Base-by-base conservation (phyloP, 257 asterid genomes). In the Schizonepeta tenuifolia region DNA sequence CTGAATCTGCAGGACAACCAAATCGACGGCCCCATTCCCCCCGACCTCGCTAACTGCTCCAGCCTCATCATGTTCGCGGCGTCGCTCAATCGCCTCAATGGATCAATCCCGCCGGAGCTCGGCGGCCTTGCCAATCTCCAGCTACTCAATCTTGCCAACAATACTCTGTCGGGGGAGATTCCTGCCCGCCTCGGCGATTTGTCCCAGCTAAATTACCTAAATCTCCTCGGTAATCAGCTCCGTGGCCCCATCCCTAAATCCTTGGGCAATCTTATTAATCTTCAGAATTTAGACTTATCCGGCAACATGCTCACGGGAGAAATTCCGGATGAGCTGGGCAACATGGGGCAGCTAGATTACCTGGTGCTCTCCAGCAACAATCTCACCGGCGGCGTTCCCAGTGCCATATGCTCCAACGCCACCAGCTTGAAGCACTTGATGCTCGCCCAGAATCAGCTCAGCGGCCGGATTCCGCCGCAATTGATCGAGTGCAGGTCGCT, bases 181-280 rank as follows among this genome's bases (percentile, higher is more conserved):
- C 97, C 97, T 0, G 1, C 47, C 33, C 77, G 72, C 60, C 67
- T 93, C n/a, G 92, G 87, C 1, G 81, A 80, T 20, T 8, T 88
- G 83, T 46, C 1, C 18, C 79, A 83, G 80, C 73, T 93, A 67
- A 74, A 56, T 3, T 91, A 91, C 67, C 69, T 93, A 5, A 89
- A 89, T 56, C 83, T 93, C 28, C 84, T 89, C 6, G 96, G 96
- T 38, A 93, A 93, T 67, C 85, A 75, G 65, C 92, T 93, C n/a
- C 71, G 69, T 20, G 98, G 98, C 10, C 15, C 79, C 56, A 82
- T 93, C 31, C 98, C 98, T 0, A 81, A 76, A 41, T 74, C 91
- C 12, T 21, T 93, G 58, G 49, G 81, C 1, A 84, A 78, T 7
- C 59, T 93, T 72, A 44, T 35, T 3, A 83, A 78, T 62, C 90